phyloP scores from a whole-genome alignment of 2,329 filamentous ascomycete species.

The Ophiostoma triangulosporum region DNA sequence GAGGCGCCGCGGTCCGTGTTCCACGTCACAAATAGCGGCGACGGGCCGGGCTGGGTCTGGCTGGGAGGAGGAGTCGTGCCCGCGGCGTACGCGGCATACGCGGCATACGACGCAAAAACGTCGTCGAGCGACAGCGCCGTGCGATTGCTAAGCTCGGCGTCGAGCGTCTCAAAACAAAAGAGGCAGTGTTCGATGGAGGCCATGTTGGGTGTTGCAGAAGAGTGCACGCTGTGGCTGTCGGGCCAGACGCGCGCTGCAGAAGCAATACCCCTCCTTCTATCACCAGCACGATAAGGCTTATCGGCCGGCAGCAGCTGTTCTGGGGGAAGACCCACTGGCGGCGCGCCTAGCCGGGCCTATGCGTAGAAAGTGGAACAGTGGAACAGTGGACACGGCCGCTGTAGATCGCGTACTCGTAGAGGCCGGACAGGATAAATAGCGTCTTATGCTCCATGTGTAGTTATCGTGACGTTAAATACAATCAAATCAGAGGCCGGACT shows the following conservation, averaged over 20 bases:
- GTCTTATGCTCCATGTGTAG: too few relatives aligned
- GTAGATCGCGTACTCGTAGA: too few relatives aligned
- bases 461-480: too few relatives aligned
- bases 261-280: background rate
- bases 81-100: conserved; percentile 30
- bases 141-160: conserved; percentile 59
- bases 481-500: too few relatives aligned
- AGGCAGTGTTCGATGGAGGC: conserved; percentile 76
- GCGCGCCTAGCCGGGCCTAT: background rate
- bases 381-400: too few relatives aligned
- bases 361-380: background rate
- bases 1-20: conserved; percentile 44
- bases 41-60: conserved; percentile 21
- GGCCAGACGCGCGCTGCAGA: too few relatives aligned
- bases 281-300: background rate
- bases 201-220: conserved; percentile 51
- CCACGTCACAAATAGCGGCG: conserved; percentile 89
- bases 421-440: too few relatives aligned
- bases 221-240: too few relatives aligned
- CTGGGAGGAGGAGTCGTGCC: conserved; percentile 26
- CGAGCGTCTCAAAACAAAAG: conserved; percentile 82
- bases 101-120: conserved; percentile 52
- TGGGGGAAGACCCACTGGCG: background rate
- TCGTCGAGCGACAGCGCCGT: conserved; percentile 52
- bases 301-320: background rate